These are phyloP conservation scores for Hansfordia pulvinata DNA, from an alignment of 2,329 filamentous ascomycete species.

Conservation along the genomic window DNA sequence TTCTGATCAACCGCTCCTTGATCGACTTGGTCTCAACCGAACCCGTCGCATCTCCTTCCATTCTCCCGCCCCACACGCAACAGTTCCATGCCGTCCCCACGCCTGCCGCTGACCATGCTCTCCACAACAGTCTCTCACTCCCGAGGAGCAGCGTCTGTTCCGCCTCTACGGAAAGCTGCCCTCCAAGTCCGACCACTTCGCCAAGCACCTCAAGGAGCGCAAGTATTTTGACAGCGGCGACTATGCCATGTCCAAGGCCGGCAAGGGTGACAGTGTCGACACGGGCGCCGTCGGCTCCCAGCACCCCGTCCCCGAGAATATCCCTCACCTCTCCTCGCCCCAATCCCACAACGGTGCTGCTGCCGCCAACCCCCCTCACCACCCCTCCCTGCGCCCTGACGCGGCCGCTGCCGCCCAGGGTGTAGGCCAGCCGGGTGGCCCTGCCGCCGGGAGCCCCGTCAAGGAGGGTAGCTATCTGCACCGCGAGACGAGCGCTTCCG, in stretches of 20 bases:
- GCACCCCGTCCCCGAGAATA: conserved; percentile 90
- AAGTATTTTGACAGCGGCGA: conserved; percentile 98
- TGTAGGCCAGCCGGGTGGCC: conserved; percentile 23
- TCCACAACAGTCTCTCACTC: conserved; percentile 59
- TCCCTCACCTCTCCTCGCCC: conserved; percentile 73
- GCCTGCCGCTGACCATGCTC: conserved; percentile 8
- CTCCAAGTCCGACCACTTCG: conserved; percentile 87
- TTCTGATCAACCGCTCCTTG: too few relatives aligned
- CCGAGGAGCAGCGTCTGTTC: conserved; percentile 93
- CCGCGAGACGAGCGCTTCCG: conserved; percentile 61
- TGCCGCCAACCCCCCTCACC: conserved; percentile 20
- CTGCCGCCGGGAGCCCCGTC: conserved; percentile 57
- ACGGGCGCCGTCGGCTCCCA: conserved; percentile 88
- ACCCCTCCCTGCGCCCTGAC: conserved; percentile 17
- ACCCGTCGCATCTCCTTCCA: too few relatives aligned
- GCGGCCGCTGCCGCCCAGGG: conserved; percentile 29
- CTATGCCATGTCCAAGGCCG: conserved; percentile 92
- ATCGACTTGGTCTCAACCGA: too few relatives aligned
- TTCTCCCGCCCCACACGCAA: too few relatives aligned
- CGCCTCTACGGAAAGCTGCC: conserved; percentile 96
- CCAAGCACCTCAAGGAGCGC: conserved; percentile 98
- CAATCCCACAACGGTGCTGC: conserved; percentile 25
- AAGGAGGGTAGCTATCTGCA: conserved; percentile 86
- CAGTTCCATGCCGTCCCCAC: neutral
- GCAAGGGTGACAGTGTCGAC: conserved; percentile 88